Evolutionary conservation across 257 asterid genomes (phyloP), one percentile per base, ranked within the genome.

Genomic region (Cordia subcordata): DNA sequence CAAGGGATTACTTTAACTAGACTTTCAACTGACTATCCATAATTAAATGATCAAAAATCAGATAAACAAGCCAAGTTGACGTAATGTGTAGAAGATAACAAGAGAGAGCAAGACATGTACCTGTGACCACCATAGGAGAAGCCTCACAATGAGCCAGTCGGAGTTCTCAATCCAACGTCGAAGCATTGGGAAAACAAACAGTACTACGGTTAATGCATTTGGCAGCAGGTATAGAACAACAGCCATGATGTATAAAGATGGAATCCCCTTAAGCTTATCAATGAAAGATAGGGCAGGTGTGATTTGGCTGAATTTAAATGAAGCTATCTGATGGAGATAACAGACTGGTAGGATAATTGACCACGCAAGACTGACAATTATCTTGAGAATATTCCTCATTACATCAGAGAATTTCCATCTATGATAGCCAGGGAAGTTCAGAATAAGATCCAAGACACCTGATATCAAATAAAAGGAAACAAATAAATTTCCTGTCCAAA

Each of bases 81-180:
- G 3, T 27, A 1, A 27, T 27, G 35, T 6, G 35, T n/a, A n/a
- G n/a, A 58, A 64, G 42, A 32, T 27, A 45, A 60, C 45, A 67
- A 68, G 68, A 62, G 55, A 21, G 49, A 56, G 65, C 35, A 66
- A 49, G 68, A 60, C 21, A 14, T 35, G 10, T 74, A 92, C 99
- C 97, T 92, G 99, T 58, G 99, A 84, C 99, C 99, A 93, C 99
- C 99, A 93, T 10, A 93, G 85, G 72, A 93, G 85, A 65, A 93
- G 78, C 75, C 99, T 77, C 22, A 86, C 68, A 76, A 86, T 79
- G 72, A 77, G 87, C 96, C 96, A 88, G 70, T 93, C 94, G 14
- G 99, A 93, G 62, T 77, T 93, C 85, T 93, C 99, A 65, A 93
- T 93, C 84, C 88, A 86, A 49, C 99, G 90, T 8, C 97, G 82